Conservation (phyloP, 1,284 basidiomycete genomes). For the Sporisorium graminicola region DNA sequence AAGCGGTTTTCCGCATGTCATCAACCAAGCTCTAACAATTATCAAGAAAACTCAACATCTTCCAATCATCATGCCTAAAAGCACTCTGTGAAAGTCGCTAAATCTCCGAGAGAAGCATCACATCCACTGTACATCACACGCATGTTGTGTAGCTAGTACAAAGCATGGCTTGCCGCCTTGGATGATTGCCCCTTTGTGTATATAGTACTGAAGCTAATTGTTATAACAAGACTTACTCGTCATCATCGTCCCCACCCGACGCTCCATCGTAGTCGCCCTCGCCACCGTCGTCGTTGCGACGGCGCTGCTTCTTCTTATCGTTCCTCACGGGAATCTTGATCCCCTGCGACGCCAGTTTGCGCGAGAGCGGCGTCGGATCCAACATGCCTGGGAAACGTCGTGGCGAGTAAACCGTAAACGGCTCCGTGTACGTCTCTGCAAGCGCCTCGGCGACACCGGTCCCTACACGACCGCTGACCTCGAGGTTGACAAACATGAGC, state of each 20-base stretch:
- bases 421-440: conserved; percentile 62
- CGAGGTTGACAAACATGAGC: conserved; percentile 61
- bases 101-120: no score
- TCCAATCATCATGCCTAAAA: no score
- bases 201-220: not conserved
- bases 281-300: conserved; percentile 30
- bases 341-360: conserved; percentile 63
- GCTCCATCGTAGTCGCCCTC: conserved; percentile 37
- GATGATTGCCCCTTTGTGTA: not conserved
- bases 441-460: conserved; percentile 58
- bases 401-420: conserved; percentile 63
- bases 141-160: conserved; percentile 1
- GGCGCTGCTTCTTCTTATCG: conserved; percentile 61
- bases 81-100: no score
- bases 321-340: conserved; percentile 64
- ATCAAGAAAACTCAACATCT: not conserved
- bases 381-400: conserved; percentile 63
- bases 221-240: conserved; percentile 15
- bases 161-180: not conserved
- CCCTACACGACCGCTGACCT: conserved; percentile 53
- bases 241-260: conserved; percentile 48
- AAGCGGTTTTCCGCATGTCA: not conserved
- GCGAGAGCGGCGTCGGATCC: conserved; percentile 60
- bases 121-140: no score
- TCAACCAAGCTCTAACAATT: not conserved